phyloP scores from a whole-genome alignment of 1,139 yeast genomes.

The Candida smagusa region DNA sequence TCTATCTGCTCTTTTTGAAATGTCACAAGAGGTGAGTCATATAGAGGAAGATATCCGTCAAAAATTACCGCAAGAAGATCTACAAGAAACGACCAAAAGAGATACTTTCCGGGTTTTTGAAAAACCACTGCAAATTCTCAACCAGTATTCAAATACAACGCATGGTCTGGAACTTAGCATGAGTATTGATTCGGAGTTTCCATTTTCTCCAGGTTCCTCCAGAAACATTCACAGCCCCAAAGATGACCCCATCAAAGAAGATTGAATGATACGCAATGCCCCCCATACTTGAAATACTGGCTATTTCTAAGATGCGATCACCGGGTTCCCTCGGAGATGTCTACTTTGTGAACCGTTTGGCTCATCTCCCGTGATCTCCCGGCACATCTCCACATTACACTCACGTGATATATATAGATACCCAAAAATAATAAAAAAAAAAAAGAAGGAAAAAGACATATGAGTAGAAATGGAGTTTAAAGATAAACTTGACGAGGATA shows the following conservation, averaged over 20 bases:
- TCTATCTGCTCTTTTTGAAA: slow-evolving; percentile 1
- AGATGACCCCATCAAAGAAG: too few relatives aligned
- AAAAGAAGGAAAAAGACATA: background rate
- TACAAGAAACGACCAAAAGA: background rate
- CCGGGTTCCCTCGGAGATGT: too few relatives aligned
- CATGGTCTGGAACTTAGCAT: slow-evolving; percentile 16
- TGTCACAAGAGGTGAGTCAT: background rate
- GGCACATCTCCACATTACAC: background rate
- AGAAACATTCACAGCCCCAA: background rate
- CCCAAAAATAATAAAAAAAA: background rate
- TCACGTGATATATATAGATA: background rate
- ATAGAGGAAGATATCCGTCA: too few relatives aligned
- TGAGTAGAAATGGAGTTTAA: background rate
- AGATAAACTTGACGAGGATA: background rate
- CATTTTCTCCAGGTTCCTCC: background rate
- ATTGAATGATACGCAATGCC: too few relatives aligned
- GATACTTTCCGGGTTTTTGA: slow-evolving; percentile 8
- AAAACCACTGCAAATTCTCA: slow-evolving; percentile 29
- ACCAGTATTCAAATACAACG: slow-evolving; percentile 17
- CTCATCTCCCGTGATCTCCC: background rate
- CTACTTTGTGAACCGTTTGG: background rate
- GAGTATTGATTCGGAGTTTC: slow-evolving; percentile 22
- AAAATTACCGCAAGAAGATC: background rate
- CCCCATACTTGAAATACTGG: background rate
- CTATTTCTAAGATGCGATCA: background rate